phyloP scores from a whole-genome alignment of 2,329 filamentous ascomycete species.

The Clonostachys rhizophaga region DNA sequence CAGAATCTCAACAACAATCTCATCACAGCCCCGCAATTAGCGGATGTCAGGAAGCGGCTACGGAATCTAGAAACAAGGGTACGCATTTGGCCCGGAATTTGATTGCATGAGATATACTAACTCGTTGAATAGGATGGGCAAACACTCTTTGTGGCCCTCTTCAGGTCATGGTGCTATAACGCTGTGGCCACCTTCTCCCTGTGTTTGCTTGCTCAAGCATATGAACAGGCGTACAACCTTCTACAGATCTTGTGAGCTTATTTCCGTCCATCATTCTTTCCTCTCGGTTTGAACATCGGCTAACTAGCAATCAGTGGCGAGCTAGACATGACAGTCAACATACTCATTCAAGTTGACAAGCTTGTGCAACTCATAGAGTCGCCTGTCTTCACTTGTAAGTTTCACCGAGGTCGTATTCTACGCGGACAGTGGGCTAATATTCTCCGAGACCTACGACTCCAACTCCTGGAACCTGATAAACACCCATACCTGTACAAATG shows the following conservation, averaged over 20 bases:
- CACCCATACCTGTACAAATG: conserved; percentile 97
- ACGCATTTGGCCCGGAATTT: conserved; percentile 6
- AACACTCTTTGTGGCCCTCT: conserved; percentile 89
- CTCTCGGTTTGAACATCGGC: neutral
- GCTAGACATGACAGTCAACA: conserved; percentile 97
- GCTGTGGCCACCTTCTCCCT: conserved; percentile 96
- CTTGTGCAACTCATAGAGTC: conserved; percentile 95
- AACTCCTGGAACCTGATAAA: conserved; percentile 91
- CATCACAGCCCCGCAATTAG: conserved; percentile 91
- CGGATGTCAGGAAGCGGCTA: conserved; percentile 83
- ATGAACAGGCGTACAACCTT: conserved; percentile 95
- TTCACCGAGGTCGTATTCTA: neutral
- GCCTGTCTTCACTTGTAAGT: conserved; percentile 91
- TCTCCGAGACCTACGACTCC: conserved; percentile 75
- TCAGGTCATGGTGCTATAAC: conserved; percentile 97
- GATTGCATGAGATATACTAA: conserved; percentile 3
- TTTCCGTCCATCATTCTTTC: neutral
- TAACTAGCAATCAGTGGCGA: conserved; percentile 62
- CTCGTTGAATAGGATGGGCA: conserved; percentile 68
- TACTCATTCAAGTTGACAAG: conserved; percentile 98
- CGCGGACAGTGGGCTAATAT: neutral
- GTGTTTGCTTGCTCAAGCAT: conserved; percentile 91
- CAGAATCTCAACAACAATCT: conserved; percentile 99
- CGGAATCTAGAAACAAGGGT: conserved; percentile 86
- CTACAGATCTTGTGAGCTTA: conserved; percentile 81